Evolutionary conservation across 495 filamentous ascomycete species (phyloP).

Genomic region (Penicillium angulare): DNA sequence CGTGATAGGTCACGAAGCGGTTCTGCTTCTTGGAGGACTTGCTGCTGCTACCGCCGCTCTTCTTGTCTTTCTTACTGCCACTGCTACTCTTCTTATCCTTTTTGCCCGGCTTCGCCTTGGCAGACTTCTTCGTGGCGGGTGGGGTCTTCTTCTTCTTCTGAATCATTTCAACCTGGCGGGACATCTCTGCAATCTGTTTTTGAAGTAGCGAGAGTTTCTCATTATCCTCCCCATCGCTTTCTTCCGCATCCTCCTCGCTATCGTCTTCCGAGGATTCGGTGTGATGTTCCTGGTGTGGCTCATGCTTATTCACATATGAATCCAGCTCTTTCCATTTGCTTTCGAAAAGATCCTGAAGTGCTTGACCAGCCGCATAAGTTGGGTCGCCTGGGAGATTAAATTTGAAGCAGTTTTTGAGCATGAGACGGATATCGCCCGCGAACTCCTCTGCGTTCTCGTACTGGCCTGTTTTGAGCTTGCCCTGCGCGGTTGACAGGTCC

Average conservation of each 20-base stretch:
- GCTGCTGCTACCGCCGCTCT: constrained; percentile 37
- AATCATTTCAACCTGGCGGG: constrained; percentile 52
- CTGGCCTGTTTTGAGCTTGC: constrained; percentile 74
- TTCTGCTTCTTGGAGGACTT: constrained; percentile 46
- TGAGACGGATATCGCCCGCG: constrained; percentile 74
- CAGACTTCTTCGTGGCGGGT: constrained; percentile 53
- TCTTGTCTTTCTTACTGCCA: constrained; percentile 50
- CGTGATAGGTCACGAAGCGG: constrained; percentile 62
- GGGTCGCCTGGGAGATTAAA: constrained; percentile 85
- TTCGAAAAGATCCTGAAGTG: constrained; percentile 70
- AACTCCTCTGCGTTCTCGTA: constrained; percentile 85
- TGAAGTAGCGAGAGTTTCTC: constrained; percentile 67
- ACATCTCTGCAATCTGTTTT: constrained; percentile 62
- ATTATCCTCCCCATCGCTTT: constrained; percentile 60
- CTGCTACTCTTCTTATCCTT: constrained; percentile 52
- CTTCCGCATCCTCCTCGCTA: constrained; percentile 67
- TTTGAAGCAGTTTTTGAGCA: constrained; percentile 85
- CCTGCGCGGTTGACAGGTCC: constrained; percentile 77
- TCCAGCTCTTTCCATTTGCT: constrained; percentile 70
- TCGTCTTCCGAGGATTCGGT: constrained; percentile 59
- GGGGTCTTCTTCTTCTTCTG: constrained; percentile 65
- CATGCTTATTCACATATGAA: constrained; percentile 72
- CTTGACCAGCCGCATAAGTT: constrained; percentile 66
- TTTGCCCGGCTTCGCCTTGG: constrained; percentile 47
- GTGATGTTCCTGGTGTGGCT: constrained; percentile 55